Evolutionary conservation across 1,139 yeast genomes (phyloP).

Genomic region (Yamadazyma songkhlaensis): DNA sequence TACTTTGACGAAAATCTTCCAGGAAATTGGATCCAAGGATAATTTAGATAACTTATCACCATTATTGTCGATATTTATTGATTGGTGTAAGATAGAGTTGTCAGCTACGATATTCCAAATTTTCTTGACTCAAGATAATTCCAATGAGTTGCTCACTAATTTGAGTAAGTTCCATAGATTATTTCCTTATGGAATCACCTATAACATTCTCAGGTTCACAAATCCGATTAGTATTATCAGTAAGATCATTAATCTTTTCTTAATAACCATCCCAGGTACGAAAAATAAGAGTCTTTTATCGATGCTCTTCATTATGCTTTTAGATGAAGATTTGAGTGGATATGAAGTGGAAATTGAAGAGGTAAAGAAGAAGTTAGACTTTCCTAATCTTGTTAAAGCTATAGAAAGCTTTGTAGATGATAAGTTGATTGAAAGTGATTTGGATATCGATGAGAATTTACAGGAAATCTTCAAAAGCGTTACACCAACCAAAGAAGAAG

Average conservation of each 20-base stretch:
- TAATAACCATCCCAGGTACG: constrained; percentile 69
- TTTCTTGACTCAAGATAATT: constrained; percentile 75
- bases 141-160: constrained; percentile 70
- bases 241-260: constrained; percentile 70
- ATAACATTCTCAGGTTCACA: constrained; percentile 72
- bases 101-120: constrained; percentile 81
- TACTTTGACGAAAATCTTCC: constrained; percentile 49
- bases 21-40: constrained; percentile 57
- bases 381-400: constrained; percentile 21
- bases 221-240: constrained; percentile 85
- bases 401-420: constrained; percentile 19
- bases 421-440: constrained; percentile 7
- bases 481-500: constrained; percentile 1
- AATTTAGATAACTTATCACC: constrained; percentile 65
- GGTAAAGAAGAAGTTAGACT: constrained; percentile 30
- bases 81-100: constrained; percentile 78
- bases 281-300: constrained; percentile 64
- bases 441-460: constrained; percentile 11
- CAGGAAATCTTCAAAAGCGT: constrained; percentile 3
- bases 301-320: constrained; percentile 65
- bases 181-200: constrained; percentile 74
- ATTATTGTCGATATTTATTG: constrained; percentile 63
- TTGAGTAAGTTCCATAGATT: constrained; percentile 65
- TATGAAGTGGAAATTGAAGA: constrained; percentile 55
- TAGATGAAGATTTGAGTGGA: constrained; percentile 75